Evolutionary conservation across 2,329 filamentous ascomycete genomes (phyloP).

Genomic region (Aspergillus novoparasiticus): DNA sequence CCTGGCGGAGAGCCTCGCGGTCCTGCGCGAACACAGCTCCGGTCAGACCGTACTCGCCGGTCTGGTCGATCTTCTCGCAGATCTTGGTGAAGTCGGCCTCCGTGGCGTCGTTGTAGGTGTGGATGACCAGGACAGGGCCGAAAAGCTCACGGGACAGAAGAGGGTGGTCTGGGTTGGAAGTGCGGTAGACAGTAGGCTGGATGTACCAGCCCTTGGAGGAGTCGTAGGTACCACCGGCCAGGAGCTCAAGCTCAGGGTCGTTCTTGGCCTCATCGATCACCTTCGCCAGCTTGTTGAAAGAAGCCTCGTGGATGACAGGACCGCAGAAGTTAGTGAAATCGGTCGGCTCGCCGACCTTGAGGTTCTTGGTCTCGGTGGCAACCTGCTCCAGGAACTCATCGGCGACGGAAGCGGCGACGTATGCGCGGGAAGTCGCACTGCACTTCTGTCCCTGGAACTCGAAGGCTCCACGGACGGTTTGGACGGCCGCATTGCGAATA

Average conservation of each 20-base stretch:
- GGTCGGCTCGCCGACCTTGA: conserved; percentile 71
- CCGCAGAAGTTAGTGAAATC: conserved; percentile 80
- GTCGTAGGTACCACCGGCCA: conserved; percentile 78
- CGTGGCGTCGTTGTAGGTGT: conserved; percentile 74
- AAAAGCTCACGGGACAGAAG: conserved; percentile 80
- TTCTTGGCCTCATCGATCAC: conserved; percentile 80
- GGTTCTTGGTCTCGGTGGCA: conserved; percentile 66
- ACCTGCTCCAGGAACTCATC: conserved; percentile 70
- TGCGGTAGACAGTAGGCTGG: conserved; percentile 78
- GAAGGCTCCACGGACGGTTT: conserved; percentile 84
- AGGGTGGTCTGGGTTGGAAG: conserved; percentile 71
- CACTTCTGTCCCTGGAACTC: conserved; percentile 94
- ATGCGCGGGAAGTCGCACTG: conserved; percentile 78
- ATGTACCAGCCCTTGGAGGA: conserved; percentile 79
- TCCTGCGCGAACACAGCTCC: conserved; percentile 47
- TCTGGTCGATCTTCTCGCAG: conserved; percentile 53
- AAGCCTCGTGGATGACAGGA: conserved; percentile 79
- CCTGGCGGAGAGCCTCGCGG: conserved; percentile 37
- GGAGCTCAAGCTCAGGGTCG: conserved; percentile 70
- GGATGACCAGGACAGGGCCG: conserved; percentile 72
- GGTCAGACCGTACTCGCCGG: conserved; percentile 45
- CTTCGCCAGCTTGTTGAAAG: conserved; percentile 76
- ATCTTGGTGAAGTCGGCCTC: conserved; percentile 61
- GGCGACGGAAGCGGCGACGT: conserved; percentile 76
- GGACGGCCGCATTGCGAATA: conserved; percentile 74